Percentiles rank a stretch among this genome's conserved stretches.
These are phyloP conservation scores for Metschnikowia noctiluminum DNA, from an alignment of 805 yeast species.

Conservation along the genomic window DNA sequence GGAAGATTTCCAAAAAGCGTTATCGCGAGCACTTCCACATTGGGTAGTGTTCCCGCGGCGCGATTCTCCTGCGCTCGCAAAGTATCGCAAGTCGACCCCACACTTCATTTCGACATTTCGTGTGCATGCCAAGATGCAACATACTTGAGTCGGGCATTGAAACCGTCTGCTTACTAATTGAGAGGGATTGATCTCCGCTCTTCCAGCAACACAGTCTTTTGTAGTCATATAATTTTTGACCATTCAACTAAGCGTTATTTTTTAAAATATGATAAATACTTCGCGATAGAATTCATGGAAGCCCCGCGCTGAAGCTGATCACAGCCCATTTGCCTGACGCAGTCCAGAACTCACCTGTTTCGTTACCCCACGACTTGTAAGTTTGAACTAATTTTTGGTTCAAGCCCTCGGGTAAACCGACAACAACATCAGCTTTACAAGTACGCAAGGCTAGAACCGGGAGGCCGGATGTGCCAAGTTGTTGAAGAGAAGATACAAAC, in stretches of 20 bases:
- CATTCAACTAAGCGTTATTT: too few species aligned
- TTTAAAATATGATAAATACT: too few species aligned
- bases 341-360: constrained; percentile 74
- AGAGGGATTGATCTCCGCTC: too few species aligned
- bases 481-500: constrained; percentile 66
- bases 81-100: neutral
- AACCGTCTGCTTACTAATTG: too few species aligned
- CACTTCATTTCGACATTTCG: neutral
- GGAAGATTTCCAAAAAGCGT: too few species aligned
- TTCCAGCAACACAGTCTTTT: too few species aligned
- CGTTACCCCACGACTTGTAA: constrained; percentile 60
- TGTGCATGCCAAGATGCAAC: too few species aligned
- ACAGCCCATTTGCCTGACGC: constrained; percentile 95
- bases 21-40: too few species aligned
- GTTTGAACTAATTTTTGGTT: constrained; percentile 61
- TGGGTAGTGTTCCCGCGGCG: too few species aligned
- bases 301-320: constrained; percentile 30
- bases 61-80: too few species aligned
- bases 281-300: neutral
- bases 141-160: too few species aligned
- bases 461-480: constrained; percentile 56
- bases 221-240: too few species aligned
- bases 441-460: constrained; percentile 79
- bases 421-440: constrained; percentile 93
- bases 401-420: constrained; percentile 71